Percentiles rank a stretch among this genome's conserved stretches.
Conservation (phyloP, 805 yeast species). For the Yamadazyma sp. region DNA sequence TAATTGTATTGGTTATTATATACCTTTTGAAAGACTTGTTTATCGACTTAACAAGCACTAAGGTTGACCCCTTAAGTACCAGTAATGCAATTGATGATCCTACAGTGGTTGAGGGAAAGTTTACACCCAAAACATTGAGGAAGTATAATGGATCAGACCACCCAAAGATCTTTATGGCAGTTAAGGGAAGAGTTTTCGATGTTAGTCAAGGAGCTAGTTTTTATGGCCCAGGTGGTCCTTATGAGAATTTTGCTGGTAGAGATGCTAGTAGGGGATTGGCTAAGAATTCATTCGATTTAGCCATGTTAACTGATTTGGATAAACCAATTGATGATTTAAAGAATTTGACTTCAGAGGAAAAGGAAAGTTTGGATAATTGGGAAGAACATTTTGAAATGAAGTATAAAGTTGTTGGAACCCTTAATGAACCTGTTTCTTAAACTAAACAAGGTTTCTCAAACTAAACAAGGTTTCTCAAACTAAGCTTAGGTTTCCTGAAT, state of each 20-base stretch:
- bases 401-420: constrained; percentile 73
- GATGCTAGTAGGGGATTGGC: constrained; percentile 95
- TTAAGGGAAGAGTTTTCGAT: constrained; percentile 84
- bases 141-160: constrained; percentile 81
- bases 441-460: no score
- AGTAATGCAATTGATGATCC: constrained; percentile 15
- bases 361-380: constrained; percentile 78
- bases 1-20: constrained; percentile 27
- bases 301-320: constrained; percentile 62
- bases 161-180: constrained; percentile 77
- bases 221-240: constrained; percentile 96
- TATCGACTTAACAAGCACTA: constrained; percentile 13
- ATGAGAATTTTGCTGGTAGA: constrained; percentile 90
- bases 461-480: no score
- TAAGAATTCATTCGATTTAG: constrained; percentile 74
- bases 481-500: no score
- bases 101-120: constrained; percentile 46
- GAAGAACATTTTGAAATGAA: constrained; percentile 75
- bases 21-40: constrained; percentile 31
- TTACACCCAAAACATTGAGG: constrained; percentile 71
- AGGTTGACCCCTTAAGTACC: constrained; percentile 25
- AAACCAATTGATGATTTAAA: constrained; percentile 72
- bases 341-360: constrained; percentile 60
- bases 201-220: constrained; percentile 76
- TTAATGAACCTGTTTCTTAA: no score